Base-by-base conservation (phyloP, 768 basidiomycete genomes). In the Auricularia cornea region DNA sequence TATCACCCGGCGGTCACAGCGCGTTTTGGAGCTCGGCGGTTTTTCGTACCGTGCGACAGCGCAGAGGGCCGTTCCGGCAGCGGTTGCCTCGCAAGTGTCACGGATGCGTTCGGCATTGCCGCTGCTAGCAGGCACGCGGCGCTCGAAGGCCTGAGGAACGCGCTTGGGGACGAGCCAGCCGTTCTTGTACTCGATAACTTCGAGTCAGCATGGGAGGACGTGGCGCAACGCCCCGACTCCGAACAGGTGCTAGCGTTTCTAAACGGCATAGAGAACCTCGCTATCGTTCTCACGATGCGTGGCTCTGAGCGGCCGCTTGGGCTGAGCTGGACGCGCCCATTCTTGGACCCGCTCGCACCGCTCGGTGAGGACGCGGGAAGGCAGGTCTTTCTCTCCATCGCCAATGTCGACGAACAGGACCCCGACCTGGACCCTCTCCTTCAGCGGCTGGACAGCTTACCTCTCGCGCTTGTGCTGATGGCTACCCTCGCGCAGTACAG, bases 31-130 rank as follows among this genome's bases (percentile, higher is more conserved):
- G 65, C 64, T 11, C 60, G 66, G 28, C 68, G 66, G 18, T 71
- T 74, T 62, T 75, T 76, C 70, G 71, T 78, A 3, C 72, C 73
- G 10, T 79, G 78, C 57, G 68, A 73, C 57, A 8, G 20, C 26
- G 51, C 51, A n/a, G 51, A 52, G 10, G 26, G 23, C 8, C 20
- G 51, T 52, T 23, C n/a, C 6, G 51, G 26, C 23, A n/a, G n/a
- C n/a, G n/a, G n/a, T n/a, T n/a, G 6, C 20, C 51, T 52, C 51
- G 10, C 8, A 8, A 52, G 10, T 52, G n/a, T 52, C 26, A n/a
- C 20, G 6, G 20, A 10, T 28, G 26, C 51, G n/a, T 52, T 52
- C 26, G 51, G 51, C n/a, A 52, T 52, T 8, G 10, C 51, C 16
- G n/a, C n/a, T n/a, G n/a, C n/a, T n/a, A n/a, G n/a, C n/a, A n/a